These are phyloP conservation scores for Aquilaria sinensis DNA, from an alignment of 345 rosid genomes.

Conservation along the genomic window DNA sequence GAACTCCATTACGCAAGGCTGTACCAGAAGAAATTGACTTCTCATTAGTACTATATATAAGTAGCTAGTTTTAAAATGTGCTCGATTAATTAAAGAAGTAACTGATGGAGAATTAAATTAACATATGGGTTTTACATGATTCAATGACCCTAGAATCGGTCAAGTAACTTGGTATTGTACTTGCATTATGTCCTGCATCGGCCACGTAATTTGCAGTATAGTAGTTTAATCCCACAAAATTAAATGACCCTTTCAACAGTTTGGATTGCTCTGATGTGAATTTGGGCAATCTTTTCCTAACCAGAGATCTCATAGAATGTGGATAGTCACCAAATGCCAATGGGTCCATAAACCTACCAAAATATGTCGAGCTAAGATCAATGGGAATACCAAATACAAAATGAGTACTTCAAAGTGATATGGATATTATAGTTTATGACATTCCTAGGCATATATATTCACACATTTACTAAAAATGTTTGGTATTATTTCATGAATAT, in stretches of 20 bases:
- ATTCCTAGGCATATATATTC: no score
- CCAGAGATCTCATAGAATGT: slow-evolving; percentile 17
- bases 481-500: no score
- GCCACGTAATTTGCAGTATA: slow-evolving; percentile 31
- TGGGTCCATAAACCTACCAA: slow-evolving; percentile 40
- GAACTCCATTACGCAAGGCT: slow-evolving; percentile 2
- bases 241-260: slow-evolving; percentile 33
- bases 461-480: no score
- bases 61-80: not conserved
- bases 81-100: not conserved
- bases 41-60: not conserved
- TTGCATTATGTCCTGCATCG: not conserved
- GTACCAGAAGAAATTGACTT: not conserved
- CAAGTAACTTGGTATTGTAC: slow-evolving; percentile 6
- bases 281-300: slow-evolving; percentile 29
- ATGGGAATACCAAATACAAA: no score
- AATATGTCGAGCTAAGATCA: not conserved
- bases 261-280: slow-evolving; percentile 23
- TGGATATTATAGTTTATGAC: no score
- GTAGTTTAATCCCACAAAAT: slow-evolving; percentile 42
- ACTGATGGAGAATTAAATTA: not conserved
- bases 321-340: slow-evolving; percentile 33
- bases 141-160: slow-evolving; percentile 25
- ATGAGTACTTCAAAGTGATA: no score
- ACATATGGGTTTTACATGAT: slow-evolving; percentile 15